Evolutionary conservation across 2,329 filamentous ascomycete genomes (phyloP), one percentile per base, ranked within the genome.

Genomic region (Pseudocercospora musae): DNA sequence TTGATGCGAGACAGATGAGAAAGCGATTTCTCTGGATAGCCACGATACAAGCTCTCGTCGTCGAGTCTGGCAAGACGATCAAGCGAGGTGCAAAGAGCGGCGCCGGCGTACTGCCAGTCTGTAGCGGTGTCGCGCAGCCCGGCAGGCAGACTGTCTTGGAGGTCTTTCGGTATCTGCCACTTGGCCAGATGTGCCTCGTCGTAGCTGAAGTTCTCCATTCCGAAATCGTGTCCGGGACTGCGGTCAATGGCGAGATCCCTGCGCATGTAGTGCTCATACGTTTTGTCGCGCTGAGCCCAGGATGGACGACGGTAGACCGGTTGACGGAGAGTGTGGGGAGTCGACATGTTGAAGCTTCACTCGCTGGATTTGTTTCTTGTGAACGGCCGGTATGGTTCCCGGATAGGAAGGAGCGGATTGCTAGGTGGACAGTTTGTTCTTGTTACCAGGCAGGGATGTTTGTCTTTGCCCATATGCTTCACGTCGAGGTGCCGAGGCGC

Each of bases 1-100:
- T 64, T 56, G 55, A 49, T n/a, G 44, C 69, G 52, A 44, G 68
- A 62, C 58, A 68, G 60, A 33, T 64, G 63, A 15, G 54, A 48
- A 8, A 62, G 55, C 23, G 66, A 62, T 58, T 67, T 65, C 60
- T 70, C 68, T 8, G 74, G 74, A 60, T 73, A 75, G 53, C 70
- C 73, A 49, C 69, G 66, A 42, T 70, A 52, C 52, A 73, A 57
- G 46, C 74, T 76, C 64, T 76, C 64, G 53, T 68, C 63, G 67
- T 73, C 73, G 15, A 76, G 69, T 29, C 69, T 66, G 9, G 71
- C 64, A 50, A 77, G 70, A 27, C 76, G 73, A 29, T 72, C 71
- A 40, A 78, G 68, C 62, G 77, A 73, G 53, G 79, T 81, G 65
- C 75, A 71, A 33, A 81, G 75, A 40, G 79, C 79, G 18, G 80